Percentiles rank a stretch among this genome's conserved stretches.
phyloP scores from a whole-genome alignment of 2,329 filamentous ascomycete genomes.

The Exophiala oligosperma region DNA sequence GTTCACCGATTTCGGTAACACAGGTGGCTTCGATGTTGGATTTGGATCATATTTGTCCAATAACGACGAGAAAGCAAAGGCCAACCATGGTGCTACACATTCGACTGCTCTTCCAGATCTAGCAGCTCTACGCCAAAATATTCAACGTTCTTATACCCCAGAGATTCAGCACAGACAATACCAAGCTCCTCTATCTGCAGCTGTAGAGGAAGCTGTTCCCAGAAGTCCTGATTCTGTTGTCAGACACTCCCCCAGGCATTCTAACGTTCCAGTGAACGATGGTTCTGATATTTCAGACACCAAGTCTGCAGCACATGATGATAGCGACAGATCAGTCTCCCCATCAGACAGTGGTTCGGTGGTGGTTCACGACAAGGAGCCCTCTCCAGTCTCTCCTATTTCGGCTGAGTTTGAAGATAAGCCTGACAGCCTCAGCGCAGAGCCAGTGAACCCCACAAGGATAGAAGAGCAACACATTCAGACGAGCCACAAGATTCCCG shows the following conservation, averaged over 20 bases:
- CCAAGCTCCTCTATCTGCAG: slow-evolving; percentile 33
- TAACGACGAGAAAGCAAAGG: slow-evolving; percentile 16
- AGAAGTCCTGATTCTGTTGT: slow-evolving; percentile 89
- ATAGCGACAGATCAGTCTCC: slow-evolving; percentile 21
- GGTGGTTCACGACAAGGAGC: slow-evolving; percentile 16
- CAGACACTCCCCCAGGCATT: slow-evolving; percentile 63
- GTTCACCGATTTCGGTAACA: slow-evolving; percentile 50
- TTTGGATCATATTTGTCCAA: slow-evolving; percentile 55
- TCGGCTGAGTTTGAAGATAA: slow-evolving; percentile 13
- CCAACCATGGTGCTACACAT: slow-evolving; percentile 20
- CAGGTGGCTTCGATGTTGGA: slow-evolving; percentile 55
- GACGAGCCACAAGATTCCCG: background rate
- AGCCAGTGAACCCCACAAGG: background rate
- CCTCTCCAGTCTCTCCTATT: slow-evolving; percentile 17
- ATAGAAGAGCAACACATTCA: slow-evolving; percentile 3
- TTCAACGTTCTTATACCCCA: slow-evolving; percentile 39
- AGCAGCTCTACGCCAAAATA: slow-evolving; percentile 38
- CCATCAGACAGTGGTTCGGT: slow-evolving; percentile 21
- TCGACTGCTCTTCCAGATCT: slow-evolving; percentile 36
- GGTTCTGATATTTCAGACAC: slow-evolving; percentile 74
- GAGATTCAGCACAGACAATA: slow-evolving; percentile 25
- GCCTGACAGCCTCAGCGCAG: background rate
- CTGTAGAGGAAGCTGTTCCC: slow-evolving; percentile 48
- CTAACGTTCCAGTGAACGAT: background rate
- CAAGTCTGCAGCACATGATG: slow-evolving; percentile 34